A percentile compares a stretch with the other conserved stretches of the same genome.
These are phyloP conservation scores for Phallus indusiatus DNA, from an alignment of 768 basidiomycete genomes.

Conservation along the genomic window DNA sequence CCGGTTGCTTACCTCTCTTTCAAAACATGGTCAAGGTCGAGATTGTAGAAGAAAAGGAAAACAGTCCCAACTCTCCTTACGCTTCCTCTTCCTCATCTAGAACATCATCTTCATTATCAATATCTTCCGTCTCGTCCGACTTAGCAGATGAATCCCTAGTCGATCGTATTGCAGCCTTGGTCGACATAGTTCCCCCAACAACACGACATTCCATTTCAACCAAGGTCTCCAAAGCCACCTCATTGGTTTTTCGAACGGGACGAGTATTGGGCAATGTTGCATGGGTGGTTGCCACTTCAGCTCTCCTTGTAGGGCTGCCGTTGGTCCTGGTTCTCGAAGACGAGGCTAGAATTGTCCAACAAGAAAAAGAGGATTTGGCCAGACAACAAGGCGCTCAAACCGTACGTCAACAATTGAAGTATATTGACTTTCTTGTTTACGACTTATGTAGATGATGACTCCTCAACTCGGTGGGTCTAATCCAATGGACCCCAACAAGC, in stretches of 20 bases:
- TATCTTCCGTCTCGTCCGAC: slow-evolving; percentile 73
- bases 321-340: slow-evolving; percentile 91
- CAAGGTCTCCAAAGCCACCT: slow-evolving; percentile 48
- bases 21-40: slow-evolving; percentile 87
- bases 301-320: slow-evolving; percentile 87
- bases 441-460: slow-evolving; percentile 56
- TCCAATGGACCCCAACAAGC: slow-evolving; percentile 20
- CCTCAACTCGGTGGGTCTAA: slow-evolving; percentile 39
- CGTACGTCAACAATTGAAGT: slow-evolving; percentile 35
- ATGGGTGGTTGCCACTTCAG: slow-evolving; percentile 92
- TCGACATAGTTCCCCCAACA: slow-evolving; percentile 90
- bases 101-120: slow-evolving; percentile 60
- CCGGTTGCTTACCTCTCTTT: not conserved
- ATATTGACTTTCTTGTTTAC: slow-evolving; percentile 8
- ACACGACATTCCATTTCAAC: slow-evolving; percentile 71
- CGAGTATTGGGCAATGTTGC: slow-evolving; percentile 80
- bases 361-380: slow-evolving; percentile 89
- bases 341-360: slow-evolving; percentile 87
- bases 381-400: slow-evolving; percentile 91
- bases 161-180: slow-evolving; percentile 84
- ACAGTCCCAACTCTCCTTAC: slow-evolving; percentile 55
- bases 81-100: slow-evolving; percentile 65
- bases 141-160: slow-evolving; percentile 69
- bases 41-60: slow-evolving; percentile 78
- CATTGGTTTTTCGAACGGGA: slow-evolving; percentile 55